These are phyloP conservation scores for Colletotrichum sp. DNA, from an alignment of 2,329 filamentous ascomycete species.

Conservation along the genomic window DNA sequence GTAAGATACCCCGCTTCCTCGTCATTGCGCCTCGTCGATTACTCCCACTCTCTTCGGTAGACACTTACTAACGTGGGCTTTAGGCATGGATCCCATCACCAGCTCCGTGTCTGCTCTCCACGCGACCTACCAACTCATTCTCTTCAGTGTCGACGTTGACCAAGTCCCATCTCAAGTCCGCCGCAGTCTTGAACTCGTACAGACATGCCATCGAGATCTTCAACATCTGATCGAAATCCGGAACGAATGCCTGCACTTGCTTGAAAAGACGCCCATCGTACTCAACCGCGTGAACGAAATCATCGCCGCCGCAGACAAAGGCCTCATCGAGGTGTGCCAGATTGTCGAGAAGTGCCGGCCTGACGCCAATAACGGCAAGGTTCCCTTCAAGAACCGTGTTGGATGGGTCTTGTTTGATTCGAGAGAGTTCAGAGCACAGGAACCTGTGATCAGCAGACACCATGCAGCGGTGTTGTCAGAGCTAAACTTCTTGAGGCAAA, in stretches of 20 bases:
- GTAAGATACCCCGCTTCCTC: not conserved
- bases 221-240: constrained; percentile 37
- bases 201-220: constrained; percentile 34
- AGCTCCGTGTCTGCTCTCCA: not conserved
- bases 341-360: constrained; percentile 35
- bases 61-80: not conserved
- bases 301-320: constrained; percentile 30
- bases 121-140: constrained; percentile 10
- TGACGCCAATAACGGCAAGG: constrained; percentile 22
- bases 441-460: constrained; percentile 30
- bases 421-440: constrained; percentile 28
- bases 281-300: constrained; percentile 32
- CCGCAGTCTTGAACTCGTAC: constrained; percentile 33
- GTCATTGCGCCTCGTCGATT: not conserved
- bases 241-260: constrained; percentile 28
- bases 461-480: constrained; percentile 33
- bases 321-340: constrained; percentile 30
- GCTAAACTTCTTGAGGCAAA: constrained; percentile 27
- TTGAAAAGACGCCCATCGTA: constrained; percentile 26
- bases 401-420: constrained; percentile 30
- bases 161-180: constrained; percentile 32
- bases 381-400: constrained; percentile 24
- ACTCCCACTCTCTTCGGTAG: not conserved
- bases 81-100: not conserved
- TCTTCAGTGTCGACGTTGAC: constrained; percentile 25